Evolutionary conservation across 495 filamentous ascomycete species (phyloP).

Genomic region (Cudoniella acicularis): DNA sequence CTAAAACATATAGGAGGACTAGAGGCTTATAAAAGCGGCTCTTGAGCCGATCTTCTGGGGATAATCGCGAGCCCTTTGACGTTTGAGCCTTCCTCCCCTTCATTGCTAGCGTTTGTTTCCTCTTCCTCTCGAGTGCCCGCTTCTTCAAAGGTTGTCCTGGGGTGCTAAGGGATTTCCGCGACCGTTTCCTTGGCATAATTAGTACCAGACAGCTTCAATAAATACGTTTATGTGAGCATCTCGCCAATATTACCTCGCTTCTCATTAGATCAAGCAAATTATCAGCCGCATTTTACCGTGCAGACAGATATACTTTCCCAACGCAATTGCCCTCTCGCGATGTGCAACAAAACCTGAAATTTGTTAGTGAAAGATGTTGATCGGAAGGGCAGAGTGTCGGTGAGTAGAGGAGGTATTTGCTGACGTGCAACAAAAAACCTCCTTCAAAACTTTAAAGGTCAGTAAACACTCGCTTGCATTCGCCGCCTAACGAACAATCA

Average conservation of each 20-base stretch:
- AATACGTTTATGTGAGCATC: not conserved
- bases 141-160: conserved; percentile 6
- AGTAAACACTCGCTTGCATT: too few relatives aligned
- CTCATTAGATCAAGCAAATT: not conserved
- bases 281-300: too few relatives aligned
- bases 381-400: too few relatives aligned
- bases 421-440: too few relatives aligned
- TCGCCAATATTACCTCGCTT: not conserved
- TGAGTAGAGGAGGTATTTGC: too few relatives aligned
- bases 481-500: too few relatives aligned
- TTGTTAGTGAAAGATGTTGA: too few relatives aligned
- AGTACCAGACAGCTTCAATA: not conserved
- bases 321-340: too few relatives aligned
- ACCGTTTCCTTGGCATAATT: conserved; percentile 2
- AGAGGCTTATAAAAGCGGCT: conserved; percentile 30
- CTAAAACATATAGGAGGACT: conserved; percentile 26
- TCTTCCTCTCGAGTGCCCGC: conserved; percentile 4
- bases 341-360: too few relatives aligned
- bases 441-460: too few relatives aligned
- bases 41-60: conserved; percentile 12
- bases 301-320: too few relatives aligned
- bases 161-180: not conserved
- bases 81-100: conserved; percentile 6
- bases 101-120: conserved; percentile 1
- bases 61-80: conserved; percentile 12